These are phyloP conservation scores for Zygosaccharomyces pseudorouxii DNA, from an alignment of 805 yeast genomes.

Conservation along the genomic window DNA sequence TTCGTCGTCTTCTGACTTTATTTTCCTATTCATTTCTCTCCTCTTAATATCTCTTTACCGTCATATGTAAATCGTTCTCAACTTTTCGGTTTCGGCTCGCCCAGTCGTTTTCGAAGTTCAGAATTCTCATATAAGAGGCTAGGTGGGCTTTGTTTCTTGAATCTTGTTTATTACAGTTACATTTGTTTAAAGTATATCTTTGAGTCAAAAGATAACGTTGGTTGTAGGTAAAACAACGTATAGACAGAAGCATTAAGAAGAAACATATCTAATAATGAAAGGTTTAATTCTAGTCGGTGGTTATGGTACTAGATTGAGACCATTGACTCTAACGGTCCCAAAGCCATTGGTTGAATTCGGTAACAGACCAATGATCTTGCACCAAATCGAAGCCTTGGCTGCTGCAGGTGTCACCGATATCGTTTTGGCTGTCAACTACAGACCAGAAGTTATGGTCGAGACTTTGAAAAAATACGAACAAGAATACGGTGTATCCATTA, in stretches of 20 bases:
- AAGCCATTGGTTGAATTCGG: slow-evolving; percentile 97
- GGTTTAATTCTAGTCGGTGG: slow-evolving; percentile 98
- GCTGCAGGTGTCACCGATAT: slow-evolving; percentile 98
- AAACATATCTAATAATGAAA: slow-evolving; percentile 52
- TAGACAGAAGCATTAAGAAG: background rate
- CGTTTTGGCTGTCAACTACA: slow-evolving; percentile 97
- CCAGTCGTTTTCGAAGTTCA: slow-evolving; percentile 1
- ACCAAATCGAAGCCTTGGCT: slow-evolving; percentile 97
- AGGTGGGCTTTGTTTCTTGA: background rate
- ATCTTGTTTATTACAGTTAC: background rate
- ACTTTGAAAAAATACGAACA: slow-evolving; percentile 91
- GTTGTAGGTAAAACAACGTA: background rate
- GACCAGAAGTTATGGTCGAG: slow-evolving; percentile 98
- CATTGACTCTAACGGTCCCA: slow-evolving; percentile 90
- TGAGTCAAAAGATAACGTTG: background rate
- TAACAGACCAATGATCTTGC: slow-evolving; percentile 98
- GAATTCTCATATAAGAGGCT: slow-evolving; percentile 5
- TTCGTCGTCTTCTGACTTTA: too few species aligned
- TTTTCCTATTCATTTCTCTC: background rate
- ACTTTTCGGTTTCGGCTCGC: slow-evolving; percentile 7
- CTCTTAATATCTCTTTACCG: background rate
- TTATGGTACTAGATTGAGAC: slow-evolving; percentile 99
- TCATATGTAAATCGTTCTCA: background rate
- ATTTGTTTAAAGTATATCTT: background rate
- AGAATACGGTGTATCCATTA: slow-evolving; percentile 89